Base-by-base conservation (phyloP, 805 yeast species). In the Candida nitratophila region DNA sequence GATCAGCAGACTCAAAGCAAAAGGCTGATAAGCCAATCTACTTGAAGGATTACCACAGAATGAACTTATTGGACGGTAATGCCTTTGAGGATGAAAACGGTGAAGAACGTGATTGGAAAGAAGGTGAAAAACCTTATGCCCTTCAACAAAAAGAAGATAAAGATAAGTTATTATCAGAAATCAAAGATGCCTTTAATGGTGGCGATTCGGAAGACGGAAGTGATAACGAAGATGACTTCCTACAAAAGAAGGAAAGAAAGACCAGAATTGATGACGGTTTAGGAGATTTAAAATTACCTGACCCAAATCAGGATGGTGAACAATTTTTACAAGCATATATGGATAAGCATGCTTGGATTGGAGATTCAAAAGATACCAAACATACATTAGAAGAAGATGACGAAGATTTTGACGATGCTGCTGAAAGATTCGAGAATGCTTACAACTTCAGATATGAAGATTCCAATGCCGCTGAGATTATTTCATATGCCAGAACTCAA, bases 381-480 rank as follows among this genome's bases (percentile, higher is more conserved):
- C 65, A 59, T 31, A 56, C 54, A n/a, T 62, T 72, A 51, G 71
- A 73, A 30, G 86, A 77, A 45, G 88, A 81, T 46, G 95, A 88
- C 54, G 91, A 83, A 40, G 93, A 86, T 44, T 90, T 90, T 57
- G 97, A 91, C 40, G 86, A 87, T 37, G 93, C 95, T 2, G 96
- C 85, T 6, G 99, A 93, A 54, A 70, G 79, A 56, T 89, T 87
- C 55, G 99, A 93, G 64, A 79, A 80, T 50, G 96, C 96, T 0
- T 91, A 90, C 66, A 93, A 93, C 58, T 91, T 91, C 73, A 77
- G 99, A 60, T 93, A 77, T 61, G 99, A 93, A 65, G 97, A 90
- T 56, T 89, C 96, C 15, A 79, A 81, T 51, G 76, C 96, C 7
- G 87, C 91, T 0, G 96, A 91, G 56, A 86, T 93, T 62, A 83